Evolutionary conservation across 345 rosid species (phyloP), one percentile per base, ranked within the genome.

Genomic region (Camelina laxa): DNA sequence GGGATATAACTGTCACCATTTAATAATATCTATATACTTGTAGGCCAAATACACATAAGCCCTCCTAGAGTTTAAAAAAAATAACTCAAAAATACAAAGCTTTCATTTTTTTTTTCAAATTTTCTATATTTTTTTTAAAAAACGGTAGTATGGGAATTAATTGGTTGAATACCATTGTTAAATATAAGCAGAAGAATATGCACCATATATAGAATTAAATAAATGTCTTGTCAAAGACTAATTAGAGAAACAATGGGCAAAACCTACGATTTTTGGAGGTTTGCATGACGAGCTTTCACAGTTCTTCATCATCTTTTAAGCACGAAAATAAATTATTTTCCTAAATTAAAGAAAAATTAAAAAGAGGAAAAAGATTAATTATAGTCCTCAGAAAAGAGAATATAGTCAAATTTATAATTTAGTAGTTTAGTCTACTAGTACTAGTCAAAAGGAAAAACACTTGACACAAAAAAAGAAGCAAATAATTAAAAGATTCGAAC

Each of bases 351-450:
- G 27, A 35, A 36, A 36, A 51, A 20, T 7, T 0, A 12, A 38
- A 31, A 38, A 24, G 21, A 53, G 3, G 55, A 42, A 69, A 55
- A 55, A 27, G 30, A 14, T 31, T 47, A 24, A 22, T 22, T 1
- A 38, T 57, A 21, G 20, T 65, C 69, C 57, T 71, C 17, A 19
- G 15, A 72, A 51, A 72, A 72, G 44, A 72, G 81, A 72, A 78
- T 78, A 78, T 72, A 30, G 81, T 78, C 81, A 78, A 72, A 78
- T 63, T 15, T 16, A 30, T 50, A 78, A 39, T 63, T 38, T 15
- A 70, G 50, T 30, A 76, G 22, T 62, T 54, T 53, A 53, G 10
- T 39, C 2, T 54, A 51, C n/a, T 24, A 24, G 30, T 27, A 33
- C 50, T 64, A 39, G 67, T 77, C 65, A 70, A 76, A 76, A 70